These are phyloP conservation scores for Poa pratensis DNA, from an alignment of 176 grass and related monocot species.

Conservation along the genomic window DNA sequence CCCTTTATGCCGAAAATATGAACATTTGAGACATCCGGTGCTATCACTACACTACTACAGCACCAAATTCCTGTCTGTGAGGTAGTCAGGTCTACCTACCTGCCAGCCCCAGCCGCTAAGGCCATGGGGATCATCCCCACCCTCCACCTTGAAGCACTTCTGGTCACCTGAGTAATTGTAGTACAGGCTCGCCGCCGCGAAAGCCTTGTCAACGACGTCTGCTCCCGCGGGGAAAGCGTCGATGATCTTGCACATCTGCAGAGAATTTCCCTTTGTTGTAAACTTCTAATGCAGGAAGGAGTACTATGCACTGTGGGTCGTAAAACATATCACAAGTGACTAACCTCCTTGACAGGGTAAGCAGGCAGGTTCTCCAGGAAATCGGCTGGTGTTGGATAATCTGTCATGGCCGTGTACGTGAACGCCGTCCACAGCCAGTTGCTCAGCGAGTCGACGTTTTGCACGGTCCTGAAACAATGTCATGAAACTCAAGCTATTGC, in stretches of 20 bases:
- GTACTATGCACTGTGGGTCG: background rate
- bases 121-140: conserved; percentile 77
- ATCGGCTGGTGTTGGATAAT: conserved; percentile 79
- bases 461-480: conserved; percentile 53
- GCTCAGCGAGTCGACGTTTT: conserved; percentile 46
- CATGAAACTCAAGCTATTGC: background rate
- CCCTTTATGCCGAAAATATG: too few relatives aligned
- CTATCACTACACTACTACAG: background rate
- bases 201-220: conserved; percentile 62
- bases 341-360: conserved; percentile 84
- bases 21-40: background rate
- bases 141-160: conserved; percentile 70
- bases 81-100: conserved; percentile 55
- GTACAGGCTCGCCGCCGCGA: conserved; percentile 75
- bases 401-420: conserved; percentile 78
- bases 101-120: conserved; percentile 90
- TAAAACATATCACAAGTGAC: background rate
- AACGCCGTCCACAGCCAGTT: conserved; percentile 81
- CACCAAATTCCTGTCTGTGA: background rate
- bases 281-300: background rate
- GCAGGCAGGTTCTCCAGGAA: conserved; percentile 80
- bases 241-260: conserved; percentile 90
- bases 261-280: background rate
- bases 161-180: conserved; percentile 84
- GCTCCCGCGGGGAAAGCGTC: conserved; percentile 53